phyloP scores from a whole-genome alignment of 345 rosid genomes.

The Hibiscus trionum region DNA sequence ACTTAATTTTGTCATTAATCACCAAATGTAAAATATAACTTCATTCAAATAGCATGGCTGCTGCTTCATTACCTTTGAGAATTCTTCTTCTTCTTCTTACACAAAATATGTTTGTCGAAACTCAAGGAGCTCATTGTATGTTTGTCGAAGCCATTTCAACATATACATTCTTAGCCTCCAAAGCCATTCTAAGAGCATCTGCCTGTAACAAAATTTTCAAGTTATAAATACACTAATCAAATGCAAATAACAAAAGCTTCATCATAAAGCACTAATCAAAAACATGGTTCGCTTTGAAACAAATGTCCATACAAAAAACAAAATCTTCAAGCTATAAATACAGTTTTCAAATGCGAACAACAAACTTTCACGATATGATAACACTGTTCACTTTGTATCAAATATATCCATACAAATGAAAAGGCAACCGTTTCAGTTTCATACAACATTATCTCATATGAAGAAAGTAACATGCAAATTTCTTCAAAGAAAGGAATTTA shows the following conservation, averaged over 20 bases:
- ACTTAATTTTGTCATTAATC: no score
- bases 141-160: constrained; percentile 46
- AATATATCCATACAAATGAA: neutral
- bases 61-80: no score
- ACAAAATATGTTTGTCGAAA: no score
- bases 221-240: neutral
- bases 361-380: neutral
- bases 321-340: neutral
- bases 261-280: neutral
- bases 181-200: constrained; percentile 51
- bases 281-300: neutral
- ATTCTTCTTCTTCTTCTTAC: no score
- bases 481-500: neutral
- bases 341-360: neutral
- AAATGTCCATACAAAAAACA: neutral
- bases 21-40: no score
- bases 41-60: no score
- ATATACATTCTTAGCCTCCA: constrained; percentile 51
- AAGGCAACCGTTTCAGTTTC: neutral
- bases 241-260: neutral
- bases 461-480: neutral
- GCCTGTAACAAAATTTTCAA: constrained; percentile 34
- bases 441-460: neutral
- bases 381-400: neutral
- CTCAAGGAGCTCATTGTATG: no score